Base-by-base conservation (phyloP, 1,284 basidiomycete species). In the Ganoderma resinaceum region DNA sequence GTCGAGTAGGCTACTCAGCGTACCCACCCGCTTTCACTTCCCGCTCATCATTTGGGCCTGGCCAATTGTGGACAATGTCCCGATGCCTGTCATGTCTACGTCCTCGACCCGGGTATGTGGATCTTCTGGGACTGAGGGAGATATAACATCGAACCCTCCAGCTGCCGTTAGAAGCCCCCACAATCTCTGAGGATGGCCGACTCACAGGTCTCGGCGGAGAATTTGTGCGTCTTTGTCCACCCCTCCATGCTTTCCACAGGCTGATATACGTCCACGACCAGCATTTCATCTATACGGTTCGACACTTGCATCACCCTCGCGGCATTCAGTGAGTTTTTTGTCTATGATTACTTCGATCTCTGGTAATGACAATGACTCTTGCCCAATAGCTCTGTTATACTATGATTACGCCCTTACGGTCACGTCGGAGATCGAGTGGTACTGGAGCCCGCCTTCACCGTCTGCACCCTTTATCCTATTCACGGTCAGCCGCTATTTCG, bases 361-460 rank as follows among this genome's bases (percentile, higher is more conserved):
- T 12, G 4, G 20, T 20, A n/a, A 58, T 37, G 29, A 58, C 26
- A 23, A 11, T 11, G n/a, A 55, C 52, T 14, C 60, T 37, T 26
- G 33, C 37, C 3, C 31, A 9, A 26, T 35, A 72, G 71, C 67
- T 12, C 46, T 70, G 42, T 58, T 72, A 11, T 72, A 72, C 42
- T 72, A 68, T 31, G 71, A 72, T 62, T 72, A 70, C 40, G 61
- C 63, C 14, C 62, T 72, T 33, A 72, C 71, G 0, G 26, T 72
- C 16, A 53, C 63, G 7, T 62, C 64, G 23, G 71, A 72, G 61
- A 59, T 72, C 53, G 46, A 72, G 43, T 68, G 65, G 29, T 72
- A 65, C 43, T 72, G 71, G 71, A 70, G 52, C 26, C 68, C 66
- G 12, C 66, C 70, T 3, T 59, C 49, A 12, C 59, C 58, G 11